These are phyloP conservation scores for Aspergillus sp. DNA, from an alignment of 2,329 filamentous ascomycete species.

Conservation along the genomic window DNA sequence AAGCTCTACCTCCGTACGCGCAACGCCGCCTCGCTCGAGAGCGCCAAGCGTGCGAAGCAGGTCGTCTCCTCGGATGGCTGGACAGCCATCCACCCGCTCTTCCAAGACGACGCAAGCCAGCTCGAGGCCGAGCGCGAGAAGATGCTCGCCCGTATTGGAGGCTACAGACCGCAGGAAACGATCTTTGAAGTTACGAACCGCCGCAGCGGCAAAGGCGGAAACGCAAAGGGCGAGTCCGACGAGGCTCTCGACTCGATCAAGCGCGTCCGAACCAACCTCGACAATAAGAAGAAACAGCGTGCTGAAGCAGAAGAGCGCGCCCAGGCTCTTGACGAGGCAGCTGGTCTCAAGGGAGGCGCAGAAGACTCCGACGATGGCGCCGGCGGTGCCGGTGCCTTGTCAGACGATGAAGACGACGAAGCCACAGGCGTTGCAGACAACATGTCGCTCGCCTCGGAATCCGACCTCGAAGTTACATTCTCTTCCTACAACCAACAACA, in stretches of 20 bases:
- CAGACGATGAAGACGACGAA: slow-evolving; percentile 46
- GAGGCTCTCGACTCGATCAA: slow-evolving; percentile 60
- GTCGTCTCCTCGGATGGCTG: slow-evolving; percentile 72
- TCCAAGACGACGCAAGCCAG: slow-evolving; percentile 67
- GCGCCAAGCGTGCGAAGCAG: slow-evolving; percentile 83
- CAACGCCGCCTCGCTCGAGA: slow-evolving; percentile 87
- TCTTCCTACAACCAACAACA: slow-evolving; percentile 59
- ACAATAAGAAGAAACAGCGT: slow-evolving; percentile 47
- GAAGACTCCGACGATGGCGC: slow-evolving; percentile 27
- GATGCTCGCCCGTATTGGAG: slow-evolving; percentile 87
- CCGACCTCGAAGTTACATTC: slow-evolving; percentile 72
- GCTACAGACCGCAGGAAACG: slow-evolving; percentile 87
- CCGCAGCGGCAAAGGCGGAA: slow-evolving; percentile 70
- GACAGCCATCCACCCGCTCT: slow-evolving; percentile 78
- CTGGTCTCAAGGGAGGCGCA: slow-evolving; percentile 16
- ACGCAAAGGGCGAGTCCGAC: slow-evolving; percentile 70
- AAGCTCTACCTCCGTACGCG: slow-evolving; percentile 89
- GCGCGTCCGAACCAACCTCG: slow-evolving; percentile 47
- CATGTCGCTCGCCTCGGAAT: slow-evolving; percentile 64
- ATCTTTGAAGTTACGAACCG: slow-evolving; percentile 93
- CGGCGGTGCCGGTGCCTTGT: slow-evolving; percentile 45
- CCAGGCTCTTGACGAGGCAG: slow-evolving; percentile 21
- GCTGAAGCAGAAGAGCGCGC: slow-evolving; percentile 34
- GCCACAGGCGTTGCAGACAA: slow-evolving; percentile 46
- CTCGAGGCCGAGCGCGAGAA: slow-evolving; percentile 74